Conservation (phyloP, 768 basidiomycete species). For the Trametopsis cervina region DNA sequence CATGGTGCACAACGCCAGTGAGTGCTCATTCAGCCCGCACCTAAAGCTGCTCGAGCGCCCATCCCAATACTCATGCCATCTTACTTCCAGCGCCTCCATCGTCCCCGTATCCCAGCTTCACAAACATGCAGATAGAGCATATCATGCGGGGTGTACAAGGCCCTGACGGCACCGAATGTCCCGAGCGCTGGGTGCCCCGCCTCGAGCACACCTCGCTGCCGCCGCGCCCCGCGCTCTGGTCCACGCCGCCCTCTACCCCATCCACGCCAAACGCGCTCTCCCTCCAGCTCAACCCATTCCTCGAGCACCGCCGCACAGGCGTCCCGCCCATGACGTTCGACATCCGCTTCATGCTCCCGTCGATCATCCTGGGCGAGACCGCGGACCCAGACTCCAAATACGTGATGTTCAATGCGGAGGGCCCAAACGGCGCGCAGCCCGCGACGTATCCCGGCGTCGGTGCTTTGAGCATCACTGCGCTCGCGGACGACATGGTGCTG, state of each 20-base stretch:
- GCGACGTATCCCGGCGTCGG: constrained; percentile 59
- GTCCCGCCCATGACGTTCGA: constrained; percentile 44
- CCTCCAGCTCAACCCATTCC: constrained; percentile 51
- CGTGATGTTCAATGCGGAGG: constrained; percentile 9
- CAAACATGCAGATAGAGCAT: constrained; percentile 18
- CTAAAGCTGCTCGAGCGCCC: constrained; percentile 3
- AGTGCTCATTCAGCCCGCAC: constrained; percentile 3
- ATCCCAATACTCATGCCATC: constrained; percentile 6
- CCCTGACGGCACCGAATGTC: constrained; percentile 23
- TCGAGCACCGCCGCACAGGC: constrained; percentile 36
- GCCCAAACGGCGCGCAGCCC: constrained; percentile 39
- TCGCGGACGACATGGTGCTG: constrained; percentile 44
- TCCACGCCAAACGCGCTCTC: constrained; percentile 37
- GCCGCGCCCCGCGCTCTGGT: constrained; percentile 41
- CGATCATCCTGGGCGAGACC: constrained; percentile 16
- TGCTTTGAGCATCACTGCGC: constrained; percentile 45
- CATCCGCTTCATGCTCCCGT: constrained; percentile 24
- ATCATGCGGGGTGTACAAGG: constrained; percentile 28
- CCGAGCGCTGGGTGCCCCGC: constrained; percentile 44
- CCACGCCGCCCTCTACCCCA: constrained; percentile 29
- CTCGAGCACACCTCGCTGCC: constrained; percentile 43
- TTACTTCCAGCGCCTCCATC: constrained; percentile 17
- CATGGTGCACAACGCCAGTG: constrained; percentile 39
- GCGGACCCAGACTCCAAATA: constrained; percentile 21
- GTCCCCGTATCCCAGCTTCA: constrained; percentile 18